Base-by-base conservation (phyloP, 148 eudicot genomes). In the Chenopodium suecicum region DNA sequence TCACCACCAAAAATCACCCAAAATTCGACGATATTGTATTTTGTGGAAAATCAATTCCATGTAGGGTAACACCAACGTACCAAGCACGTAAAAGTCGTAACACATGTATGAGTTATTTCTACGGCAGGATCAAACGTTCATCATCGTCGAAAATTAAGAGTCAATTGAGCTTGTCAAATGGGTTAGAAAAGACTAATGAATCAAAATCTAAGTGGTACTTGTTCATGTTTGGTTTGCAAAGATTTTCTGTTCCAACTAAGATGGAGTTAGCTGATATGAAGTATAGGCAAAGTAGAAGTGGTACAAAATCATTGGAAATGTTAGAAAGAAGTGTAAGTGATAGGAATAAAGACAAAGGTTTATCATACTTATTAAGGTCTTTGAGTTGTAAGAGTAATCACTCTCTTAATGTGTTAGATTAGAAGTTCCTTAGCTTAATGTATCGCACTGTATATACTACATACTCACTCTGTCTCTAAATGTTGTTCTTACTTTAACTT, bases 261-360 rank as follows among this genome's bases (percentile, higher is more conserved):
- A 68, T 74, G 44, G 60, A 83, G 4, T 37, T 83, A 46, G 79
- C 50, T 76, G 86, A 84, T 80, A 80, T 84, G 67, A 84, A 74
- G 82, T 70, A 22, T 9, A 84, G 86, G 52, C 86, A 74, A 70
- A 84, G 74, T 29, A 80, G 32, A 25, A 80, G 37, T 32, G 58
- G 77, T 14, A 37, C 83, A 32, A 80, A 70, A 48, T 69, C 83
- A 23, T 29, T 84, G 48, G 83, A 80, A 23, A 76, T 75, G 68
- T 48, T 80, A 47, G 58, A 70, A 71, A 84, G 32, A 63, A 63
- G 74, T 76, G 54, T 3, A 11, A 73, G 67, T 79, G 29, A n/a
- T 20, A 56, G 70, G 58, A 81, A 74, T 48, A 74, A 79, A 31
- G 79, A 74, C 12, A 67, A 69, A 54, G 69, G 83, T 1, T 80